Conservation (phyloP, 1,139 yeast genomes). For the Kurtzmaniella quercitrusa region DNA sequence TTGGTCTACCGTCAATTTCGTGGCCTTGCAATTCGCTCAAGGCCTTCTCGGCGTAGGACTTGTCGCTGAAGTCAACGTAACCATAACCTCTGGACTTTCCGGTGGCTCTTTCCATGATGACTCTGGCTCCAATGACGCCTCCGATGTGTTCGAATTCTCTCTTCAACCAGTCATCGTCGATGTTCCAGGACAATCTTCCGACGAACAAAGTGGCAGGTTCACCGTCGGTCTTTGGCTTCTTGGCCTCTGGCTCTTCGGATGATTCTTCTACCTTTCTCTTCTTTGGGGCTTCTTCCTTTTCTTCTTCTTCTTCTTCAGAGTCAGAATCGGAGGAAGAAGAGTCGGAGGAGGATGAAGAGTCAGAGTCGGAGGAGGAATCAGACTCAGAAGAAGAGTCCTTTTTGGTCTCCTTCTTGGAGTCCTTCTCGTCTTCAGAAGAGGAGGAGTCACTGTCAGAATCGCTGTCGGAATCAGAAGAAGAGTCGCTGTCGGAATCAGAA, state of each 20-base stretch:
- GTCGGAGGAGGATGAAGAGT: slow-evolving; percentile 9
- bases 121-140: slow-evolving; percentile 85
- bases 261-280: slow-evolving; percentile 34
- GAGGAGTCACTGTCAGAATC: slow-evolving; percentile 14
- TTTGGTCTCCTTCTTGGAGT: slow-evolving; percentile 10
- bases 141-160: slow-evolving; percentile 80
- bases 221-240: slow-evolving; percentile 32
- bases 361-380: slow-evolving; percentile 21
- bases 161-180: slow-evolving; percentile 91
- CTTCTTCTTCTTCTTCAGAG: slow-evolving; percentile 25
- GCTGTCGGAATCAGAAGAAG: slow-evolving; percentile 14
- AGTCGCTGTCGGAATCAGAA: slow-evolving; percentile 5
- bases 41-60: slow-evolving; percentile 84
- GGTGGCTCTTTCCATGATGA: slow-evolving; percentile 85
- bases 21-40: slow-evolving; percentile 80
- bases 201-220: slow-evolving; percentile 90
- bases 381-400: slow-evolving; percentile 8
- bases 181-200: slow-evolving; percentile 96
- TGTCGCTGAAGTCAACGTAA: slow-evolving; percentile 86
- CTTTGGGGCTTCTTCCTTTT: slow-evolving; percentile 21
- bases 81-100: slow-evolving; percentile 98
- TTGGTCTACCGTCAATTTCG: slow-evolving; percentile 95
- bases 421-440: slow-evolving; percentile 15
- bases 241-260: slow-evolving; percentile 21
- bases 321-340: slow-evolving; percentile 20